Evolutionary conservation across 2,329 filamentous ascomycete genomes (phyloP).

Genomic region (Colletotrichum cereale): DNA sequence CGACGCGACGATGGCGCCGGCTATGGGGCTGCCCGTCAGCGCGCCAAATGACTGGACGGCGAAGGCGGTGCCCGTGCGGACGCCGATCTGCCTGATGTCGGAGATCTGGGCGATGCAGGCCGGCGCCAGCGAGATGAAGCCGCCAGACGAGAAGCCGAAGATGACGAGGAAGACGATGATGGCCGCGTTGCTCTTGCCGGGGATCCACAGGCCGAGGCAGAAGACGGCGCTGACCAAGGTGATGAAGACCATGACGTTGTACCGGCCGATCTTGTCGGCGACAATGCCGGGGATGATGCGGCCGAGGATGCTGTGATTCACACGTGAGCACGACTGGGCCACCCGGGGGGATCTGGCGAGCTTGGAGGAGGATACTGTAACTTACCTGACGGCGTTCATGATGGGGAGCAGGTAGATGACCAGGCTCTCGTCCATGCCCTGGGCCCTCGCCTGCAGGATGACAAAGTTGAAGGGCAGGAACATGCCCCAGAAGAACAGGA

Average conservation of each 20-base stretch:
- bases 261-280: conserved; percentile 60
- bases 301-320: conserved; percentile 57
- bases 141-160: conserved; percentile 78
- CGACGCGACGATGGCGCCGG: conserved; percentile 68
- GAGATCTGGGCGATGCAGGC: conserved; percentile 78
- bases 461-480: conserved; percentile 68
- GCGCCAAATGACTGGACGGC: conserved; percentile 72
- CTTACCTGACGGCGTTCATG: conserved; percentile 66
- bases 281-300: conserved; percentile 64
- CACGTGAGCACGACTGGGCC: background rate
- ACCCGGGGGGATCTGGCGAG: too few species aligned
- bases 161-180: conserved; percentile 75
- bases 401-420: conserved; percentile 66
- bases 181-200: conserved; percentile 63
- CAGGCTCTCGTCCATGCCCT: conserved; percentile 57
- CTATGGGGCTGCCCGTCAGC: conserved; percentile 76
- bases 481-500: conserved; percentile 69
- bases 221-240: conserved; percentile 61
- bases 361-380: conserved; percentile 3
- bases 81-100: conserved; percentile 77
- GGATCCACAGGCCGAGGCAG: conserved; percentile 62
- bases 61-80: conserved; percentile 74
- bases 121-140: conserved; percentile 73
- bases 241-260: conserved; percentile 65
- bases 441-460: conserved; percentile 59